Evolutionary conservation across 2,329 filamentous ascomycete genomes (phyloP), one percentile per base, ranked within the genome.

Genomic region (Beauveria sp.): DNA sequence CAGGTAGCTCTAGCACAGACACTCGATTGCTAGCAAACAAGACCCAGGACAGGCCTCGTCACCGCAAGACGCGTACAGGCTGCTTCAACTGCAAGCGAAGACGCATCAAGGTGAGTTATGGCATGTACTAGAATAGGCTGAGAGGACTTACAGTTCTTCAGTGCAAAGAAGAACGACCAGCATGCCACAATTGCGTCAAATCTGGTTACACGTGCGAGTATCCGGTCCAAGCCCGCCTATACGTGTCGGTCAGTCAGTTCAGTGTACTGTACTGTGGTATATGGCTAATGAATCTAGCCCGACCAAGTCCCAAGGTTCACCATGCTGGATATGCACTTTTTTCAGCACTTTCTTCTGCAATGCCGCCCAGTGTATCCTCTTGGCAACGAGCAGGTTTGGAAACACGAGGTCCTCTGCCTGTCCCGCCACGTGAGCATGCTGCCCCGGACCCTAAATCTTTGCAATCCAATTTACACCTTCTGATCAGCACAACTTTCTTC

Each of bases 21-120:
- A 42, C n/a, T 10, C 24, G n/a, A 28, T 10, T 5, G 4, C 16
- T 52, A 26, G 18, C 10, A 4, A 46, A 45, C 34, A 52, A 14
- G 7, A n/a, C 38, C 26, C 12, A 26, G n/a, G n/a, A 52, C 12
- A 60, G n/a, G 57, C 57, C 56, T 14, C 45, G 56, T 40, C 46
- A 60, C 18, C 57, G 57, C 57, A 60, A 60, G 48, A 60, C 49
- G 26, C 57, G 57, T 3, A 60, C 57, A 22, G 57, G 57, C 31
- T 60, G 57, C 48, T 45, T 52, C 31, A 49, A 60, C 16, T 60
- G 57, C 40, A 60, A 52, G 40, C 9, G 49, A n/a, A 52, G 57
- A 31, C 48, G 48, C 22, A 52, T 60, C 48, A 60, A 60, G 31
- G 56, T 52, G 3, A 20, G 43, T 2, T 24, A 1, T 5, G 14